A percentile compares a stretch with the other conserved stretches of the same genome.
Conservation (phyloP, 2,329 filamentous ascomycete species). For the Penicillium capsulatum region DNA sequence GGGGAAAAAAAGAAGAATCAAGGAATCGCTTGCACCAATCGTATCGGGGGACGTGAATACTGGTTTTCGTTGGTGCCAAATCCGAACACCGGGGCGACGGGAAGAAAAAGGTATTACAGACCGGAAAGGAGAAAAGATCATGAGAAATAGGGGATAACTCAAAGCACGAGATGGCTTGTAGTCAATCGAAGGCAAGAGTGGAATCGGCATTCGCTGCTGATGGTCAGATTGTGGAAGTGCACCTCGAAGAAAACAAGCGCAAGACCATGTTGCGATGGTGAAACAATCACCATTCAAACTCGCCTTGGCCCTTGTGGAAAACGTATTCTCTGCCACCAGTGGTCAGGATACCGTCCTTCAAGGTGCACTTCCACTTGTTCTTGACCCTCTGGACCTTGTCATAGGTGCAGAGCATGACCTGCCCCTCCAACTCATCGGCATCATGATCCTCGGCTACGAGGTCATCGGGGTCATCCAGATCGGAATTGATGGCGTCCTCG, state of each 20-base stretch:
- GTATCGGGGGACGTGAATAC: conserved; percentile 8
- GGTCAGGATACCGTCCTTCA: conserved; percentile 93
- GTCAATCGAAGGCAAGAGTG: conserved; percentile 3
- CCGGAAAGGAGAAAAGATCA: conserved; percentile 9
- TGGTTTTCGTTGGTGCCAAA: conserved; percentile 14
- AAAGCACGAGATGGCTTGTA: neutral
- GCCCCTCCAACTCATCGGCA: conserved; percentile 74
- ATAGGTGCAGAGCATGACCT: conserved; percentile 98
- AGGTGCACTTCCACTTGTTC: conserved; percentile 99
- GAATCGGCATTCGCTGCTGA: neutral
- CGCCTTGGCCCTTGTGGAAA: conserved; percentile 94
- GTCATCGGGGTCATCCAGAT: conserved; percentile 92
- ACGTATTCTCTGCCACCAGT: conserved; percentile 94
- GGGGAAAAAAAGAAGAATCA: conserved; percentile 8
- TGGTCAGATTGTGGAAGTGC: too few species aligned
- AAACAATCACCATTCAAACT: conserved; percentile 85
- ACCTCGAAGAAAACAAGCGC: neutral
- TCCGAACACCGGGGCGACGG: neutral
- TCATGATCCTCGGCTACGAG: conserved; percentile 78
- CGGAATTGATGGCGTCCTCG: conserved; percentile 97
- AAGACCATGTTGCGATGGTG: too few species aligned
- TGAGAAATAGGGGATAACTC: neutral
- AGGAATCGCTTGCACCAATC: conserved; percentile 15
- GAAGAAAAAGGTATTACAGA: conserved; percentile 18
- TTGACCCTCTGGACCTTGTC: conserved; percentile 99